Conservation (phyloP, 805 yeast species). For the Millerozyma acaciae region DNA sequence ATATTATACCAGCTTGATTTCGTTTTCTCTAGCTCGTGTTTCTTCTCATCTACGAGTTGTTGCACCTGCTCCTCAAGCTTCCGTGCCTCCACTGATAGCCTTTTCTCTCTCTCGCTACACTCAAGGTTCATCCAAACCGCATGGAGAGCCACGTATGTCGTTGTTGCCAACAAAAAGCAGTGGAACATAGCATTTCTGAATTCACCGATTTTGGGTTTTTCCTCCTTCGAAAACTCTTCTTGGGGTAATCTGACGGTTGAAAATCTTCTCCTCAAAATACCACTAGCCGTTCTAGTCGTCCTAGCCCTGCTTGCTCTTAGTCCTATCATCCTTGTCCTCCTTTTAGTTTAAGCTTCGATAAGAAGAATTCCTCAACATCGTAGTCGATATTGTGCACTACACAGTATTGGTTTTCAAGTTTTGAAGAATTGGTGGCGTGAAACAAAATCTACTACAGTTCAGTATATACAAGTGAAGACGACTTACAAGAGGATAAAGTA, state of each 20-base stretch:
- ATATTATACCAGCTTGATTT: conserved; percentile 12
- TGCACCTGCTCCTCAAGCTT: conserved; percentile 24
- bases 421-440: conserved; percentile 3
- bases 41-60: conserved; percentile 24
- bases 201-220: conserved; percentile 31
- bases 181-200: conserved; percentile 36
- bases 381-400: neutral
- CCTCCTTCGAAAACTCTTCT: conserved; percentile 1
- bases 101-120: conserved; percentile 20
- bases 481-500: too few species aligned
- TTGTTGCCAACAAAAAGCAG: conserved; percentile 36
- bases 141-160: conserved; percentile 34
- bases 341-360: too few species aligned
- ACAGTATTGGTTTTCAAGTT: too few species aligned
- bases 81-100: conserved; percentile 14
- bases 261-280: conserved; percentile 3
- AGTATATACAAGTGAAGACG: too few species aligned
- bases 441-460: too few species aligned
- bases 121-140: conserved; percentile 30
- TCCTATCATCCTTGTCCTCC: too few species aligned
- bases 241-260: conserved; percentile 9
- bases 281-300: too few species aligned
- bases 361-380: too few species aligned
- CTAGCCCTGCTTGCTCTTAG: too few species aligned
- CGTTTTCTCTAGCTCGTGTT: conserved; percentile 14